Percentiles rank a stretch among this genome's conserved stretches.
These are phyloP conservation scores for Nakazawaea anatomiae DNA, from an alignment of 805 yeast genomes.

Conservation along the genomic window DNA sequence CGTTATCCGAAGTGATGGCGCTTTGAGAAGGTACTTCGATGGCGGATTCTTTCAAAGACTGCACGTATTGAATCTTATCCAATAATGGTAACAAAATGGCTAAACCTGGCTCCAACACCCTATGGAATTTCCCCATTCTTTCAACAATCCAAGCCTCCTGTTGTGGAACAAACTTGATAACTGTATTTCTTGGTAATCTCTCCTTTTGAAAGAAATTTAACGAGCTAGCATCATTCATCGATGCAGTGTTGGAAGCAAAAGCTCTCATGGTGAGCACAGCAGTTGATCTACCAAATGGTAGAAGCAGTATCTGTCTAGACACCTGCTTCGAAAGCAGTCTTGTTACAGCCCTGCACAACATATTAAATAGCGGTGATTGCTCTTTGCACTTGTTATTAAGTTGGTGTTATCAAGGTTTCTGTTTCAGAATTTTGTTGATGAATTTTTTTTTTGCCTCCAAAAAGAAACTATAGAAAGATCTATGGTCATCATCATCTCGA, in stretches of 20 bases:
- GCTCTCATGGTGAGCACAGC: background rate
- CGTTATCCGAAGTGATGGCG: conserved; percentile 84
- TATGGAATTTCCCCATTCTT: conserved; percentile 80
- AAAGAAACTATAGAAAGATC: too few species aligned
- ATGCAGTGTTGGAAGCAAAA: background rate
- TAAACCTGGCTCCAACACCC: conserved; percentile 67
- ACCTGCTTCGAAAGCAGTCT: too few species aligned
- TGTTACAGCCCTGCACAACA: too few species aligned
- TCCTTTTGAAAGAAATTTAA: conserved; percentile 57
- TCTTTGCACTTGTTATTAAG: too few species aligned
- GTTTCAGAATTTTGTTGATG: too few species aligned
- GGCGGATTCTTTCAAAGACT: conserved; percentile 78
- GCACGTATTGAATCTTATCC: conserved; percentile 76
- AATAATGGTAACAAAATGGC: conserved; percentile 68
- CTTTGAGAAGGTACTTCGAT: conserved; percentile 78
- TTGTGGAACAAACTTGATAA: conserved; percentile 78
- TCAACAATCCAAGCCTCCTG: conserved; percentile 90
- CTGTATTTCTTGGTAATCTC: conserved; percentile 67
- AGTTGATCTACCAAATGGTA: too few species aligned
- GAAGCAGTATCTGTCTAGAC: too few species aligned
- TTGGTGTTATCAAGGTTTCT: too few species aligned
- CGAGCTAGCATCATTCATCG: background rate
- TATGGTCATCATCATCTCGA: too few species aligned
- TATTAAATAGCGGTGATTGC: too few species aligned
- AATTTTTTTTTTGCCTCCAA: too few species aligned